Conservation (phyloP, 2,329 filamentous ascomycete genomes). For the Dothideomycetes sp. region DNA sequence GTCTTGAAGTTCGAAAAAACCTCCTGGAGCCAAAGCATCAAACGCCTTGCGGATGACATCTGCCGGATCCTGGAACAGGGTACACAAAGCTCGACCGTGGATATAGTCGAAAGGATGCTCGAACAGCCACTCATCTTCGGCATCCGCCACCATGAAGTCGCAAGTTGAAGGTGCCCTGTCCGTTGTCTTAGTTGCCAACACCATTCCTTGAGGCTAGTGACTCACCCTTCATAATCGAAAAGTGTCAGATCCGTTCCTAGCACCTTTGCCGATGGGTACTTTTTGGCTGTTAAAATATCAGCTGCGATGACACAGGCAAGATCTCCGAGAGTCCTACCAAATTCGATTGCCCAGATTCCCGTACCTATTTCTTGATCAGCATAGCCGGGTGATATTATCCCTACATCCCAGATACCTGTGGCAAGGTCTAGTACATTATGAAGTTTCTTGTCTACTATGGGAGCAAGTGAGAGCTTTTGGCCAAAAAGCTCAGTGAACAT, state of each 20-base stretch:
- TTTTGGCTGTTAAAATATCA: background rate
- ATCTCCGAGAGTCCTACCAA: background rate
- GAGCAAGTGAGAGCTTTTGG: slow-evolving; percentile 9
- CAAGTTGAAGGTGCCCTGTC: slow-evolving; percentile 4
- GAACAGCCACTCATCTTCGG: slow-evolving; percentile 15
- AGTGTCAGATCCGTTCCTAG: background rate
- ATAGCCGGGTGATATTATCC: background rate
- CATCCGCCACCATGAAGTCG: slow-evolving; percentile 20
- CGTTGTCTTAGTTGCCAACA: background rate
- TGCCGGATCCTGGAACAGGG: background rate
- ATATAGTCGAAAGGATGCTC: slow-evolving; percentile 4
- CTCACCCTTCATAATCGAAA: background rate
- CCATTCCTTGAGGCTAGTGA: background rate
- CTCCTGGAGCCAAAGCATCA: slow-evolving; percentile 12
- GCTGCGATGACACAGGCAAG: background rate
- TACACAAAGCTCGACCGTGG: slow-evolving; percentile 1
- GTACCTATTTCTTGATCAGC: background rate
- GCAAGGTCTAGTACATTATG: background rate
- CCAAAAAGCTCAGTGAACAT: slow-evolving; percentile 18
- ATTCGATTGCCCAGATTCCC: slow-evolving; percentile 8
- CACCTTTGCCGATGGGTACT: background rate
- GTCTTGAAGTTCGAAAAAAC: slow-evolving; percentile 20
- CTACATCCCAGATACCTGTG: slow-evolving; percentile 9
- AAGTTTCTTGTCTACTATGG: slow-evolving; percentile 1
- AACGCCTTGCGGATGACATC: background rate